A percentile compares a stretch with the other conserved stretches of the same genome.
These are phyloP conservation scores for Fraxinus paxiana DNA, from an alignment of 305 asterid species.

Conservation along the genomic window DNA sequence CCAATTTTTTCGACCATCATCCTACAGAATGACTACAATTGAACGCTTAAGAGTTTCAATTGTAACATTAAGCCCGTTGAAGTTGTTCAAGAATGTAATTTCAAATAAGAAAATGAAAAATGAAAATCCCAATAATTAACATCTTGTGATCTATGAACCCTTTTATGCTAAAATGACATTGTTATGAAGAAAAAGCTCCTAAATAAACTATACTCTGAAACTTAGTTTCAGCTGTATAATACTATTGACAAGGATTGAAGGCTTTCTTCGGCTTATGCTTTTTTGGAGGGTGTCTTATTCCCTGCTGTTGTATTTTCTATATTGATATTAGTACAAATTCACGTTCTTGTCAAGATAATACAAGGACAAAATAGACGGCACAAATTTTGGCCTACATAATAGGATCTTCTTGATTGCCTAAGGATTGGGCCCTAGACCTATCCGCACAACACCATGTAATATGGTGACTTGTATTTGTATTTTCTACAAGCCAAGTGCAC, in stretches of 20 bases:
- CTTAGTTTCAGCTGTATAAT: not conserved
- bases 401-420: not conserved
- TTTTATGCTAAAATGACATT: not conserved
- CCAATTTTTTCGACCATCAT: not conserved
- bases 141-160: not conserved
- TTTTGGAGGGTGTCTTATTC: not conserved
- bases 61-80: not conserved
- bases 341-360: not conserved
- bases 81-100: not conserved
- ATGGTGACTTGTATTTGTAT: not conserved
- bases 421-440: not conserved
- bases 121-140: not conserved
- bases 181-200: not conserved
- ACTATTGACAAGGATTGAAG: not conserved
- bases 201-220: not conserved
- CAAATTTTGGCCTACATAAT: not conserved
- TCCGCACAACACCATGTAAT: not conserved
- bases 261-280: not conserved
- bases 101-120: not conserved
- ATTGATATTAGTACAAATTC: not conserved
- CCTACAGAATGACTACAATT: not conserved
- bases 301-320: not conserved
- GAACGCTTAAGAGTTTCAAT: not conserved
- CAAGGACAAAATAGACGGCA: not conserved
- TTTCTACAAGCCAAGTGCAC: not conserved